Base-by-base conservation (phyloP, 2,329 filamentous ascomycete genomes). In the Cladophialophora bantiana region DNA sequence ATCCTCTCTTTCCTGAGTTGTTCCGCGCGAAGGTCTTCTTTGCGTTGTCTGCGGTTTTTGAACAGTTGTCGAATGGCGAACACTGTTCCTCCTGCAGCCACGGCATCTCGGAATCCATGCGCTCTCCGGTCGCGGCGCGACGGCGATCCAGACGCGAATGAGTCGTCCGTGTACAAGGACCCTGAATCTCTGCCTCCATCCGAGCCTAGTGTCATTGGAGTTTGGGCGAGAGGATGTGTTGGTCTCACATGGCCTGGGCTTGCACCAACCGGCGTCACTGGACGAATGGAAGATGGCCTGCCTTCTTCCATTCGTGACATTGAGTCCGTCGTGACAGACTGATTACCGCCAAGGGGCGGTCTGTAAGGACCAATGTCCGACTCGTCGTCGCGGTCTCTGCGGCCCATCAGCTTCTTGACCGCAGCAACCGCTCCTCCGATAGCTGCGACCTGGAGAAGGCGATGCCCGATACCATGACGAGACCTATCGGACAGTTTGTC, bases 21-120 rank as follows among this genome's bases (percentile, higher is more conserved):
- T 59, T 84, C 85, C 4, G 91, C 85, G 26, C 87, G 85, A 61
- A 87, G 84, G 70, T 86, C 79, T 75, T 89, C 83, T 75, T 85
- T 79, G 75, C 83, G 77, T 71, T 86, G 82, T 75, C 83, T 75
- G 72, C 87, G 79, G 77, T 88, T 83, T 71, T 85, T 86, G 76
- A 90, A 83, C 75, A 87, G 86, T 79, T 86, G 89, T 52, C 78
- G 78, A 36, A 83, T 61, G 4, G 80, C 79, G 6, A 86, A 86
- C 56, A 93, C 79, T 81, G 89, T 91, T 7, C 90, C 90, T 38
- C 90, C 81, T 1, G 90, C 90, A 32, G 92, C 78, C 1, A 88
- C 83, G 7, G 86, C 88, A 58, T 89, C 87, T 26, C 83, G 84
- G n/a, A 83, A 77, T 0, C 83, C 83, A 68, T 85, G 83, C 12